A percentile compares a stretch with the other conserved stretches of the same genome.
These are phyloP conservation scores for Elaphomyces granulatus DNA, from an alignment of 495 filamentous ascomycete genomes.

Conservation along the genomic window DNA sequence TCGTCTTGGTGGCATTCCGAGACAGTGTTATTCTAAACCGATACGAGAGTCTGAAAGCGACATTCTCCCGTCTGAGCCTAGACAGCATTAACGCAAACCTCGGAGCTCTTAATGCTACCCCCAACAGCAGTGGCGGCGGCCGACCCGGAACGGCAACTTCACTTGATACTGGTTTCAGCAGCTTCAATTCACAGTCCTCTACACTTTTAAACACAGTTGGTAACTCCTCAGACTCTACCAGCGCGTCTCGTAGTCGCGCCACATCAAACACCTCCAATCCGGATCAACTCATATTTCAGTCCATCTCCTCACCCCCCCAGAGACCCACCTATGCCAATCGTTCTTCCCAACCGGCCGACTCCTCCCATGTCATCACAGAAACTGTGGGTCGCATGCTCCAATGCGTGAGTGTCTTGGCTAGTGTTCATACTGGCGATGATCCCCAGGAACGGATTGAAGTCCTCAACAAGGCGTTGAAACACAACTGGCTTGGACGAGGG, in stretches of 20 bases:
- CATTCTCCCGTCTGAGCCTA: constrained; percentile 80
- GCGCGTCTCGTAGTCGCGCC: constrained; percentile 47
- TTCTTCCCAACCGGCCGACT: constrained; percentile 32
- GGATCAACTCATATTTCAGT: constrained; percentile 34
- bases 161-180: constrained; percentile 52
- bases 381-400: constrained; percentile 94
- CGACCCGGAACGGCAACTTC: constrained; percentile 58
- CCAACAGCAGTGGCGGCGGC: constrained; percentile 32
- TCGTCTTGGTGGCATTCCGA: constrained; percentile 81
- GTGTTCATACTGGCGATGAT: constrained; percentile 57
- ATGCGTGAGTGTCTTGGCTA: constrained; percentile 80
- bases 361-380: constrained; percentile 73
- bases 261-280: constrained; percentile 75
- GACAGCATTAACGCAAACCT: constrained; percentile 58
- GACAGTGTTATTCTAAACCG: constrained; percentile 76
- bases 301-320: constrained; percentile 37
- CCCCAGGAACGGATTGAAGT: constrained; percentile 67
- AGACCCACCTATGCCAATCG: constrained; percentile 30
- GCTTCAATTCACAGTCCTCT: constrained; percentile 61
- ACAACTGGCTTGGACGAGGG: constrained; percentile 90
- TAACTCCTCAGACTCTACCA: constrained; percentile 34
- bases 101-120: constrained; percentile 31
- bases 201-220: constrained; percentile 48
- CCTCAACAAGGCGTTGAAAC: constrained; percentile 70
- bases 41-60: constrained; percentile 70